A percentile compares a stretch with the other conserved stretches of the same genome.
phyloP scores from a whole-genome alignment of 2,329 filamentous ascomycete species.

The Aureobasidium sp. region DNA sequence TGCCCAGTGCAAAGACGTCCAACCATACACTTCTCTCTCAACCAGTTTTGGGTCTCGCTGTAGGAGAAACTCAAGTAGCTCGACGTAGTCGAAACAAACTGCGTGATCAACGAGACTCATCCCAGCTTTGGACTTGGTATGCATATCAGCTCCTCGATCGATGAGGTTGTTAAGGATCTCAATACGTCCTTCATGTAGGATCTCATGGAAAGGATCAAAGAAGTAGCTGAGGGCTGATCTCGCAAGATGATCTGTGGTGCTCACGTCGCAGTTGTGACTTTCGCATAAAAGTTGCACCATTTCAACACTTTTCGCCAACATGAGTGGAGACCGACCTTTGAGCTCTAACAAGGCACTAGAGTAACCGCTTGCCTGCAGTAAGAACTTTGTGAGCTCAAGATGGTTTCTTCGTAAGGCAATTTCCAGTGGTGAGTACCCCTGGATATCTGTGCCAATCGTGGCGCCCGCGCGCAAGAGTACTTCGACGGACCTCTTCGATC shows the following conservation, averaged over 20 bases:
- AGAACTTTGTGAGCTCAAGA: neutral
- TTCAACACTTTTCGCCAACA: neutral
- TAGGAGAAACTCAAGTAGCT: neutral
- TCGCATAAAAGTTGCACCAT: neutral
- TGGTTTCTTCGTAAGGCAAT: neutral
- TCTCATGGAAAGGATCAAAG: no score
- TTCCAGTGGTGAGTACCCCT: neutral
- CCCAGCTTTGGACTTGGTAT: neutral
- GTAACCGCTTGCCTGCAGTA: neutral
- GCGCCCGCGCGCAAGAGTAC: neutral
- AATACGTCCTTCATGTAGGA: no score
- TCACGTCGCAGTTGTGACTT: neutral
- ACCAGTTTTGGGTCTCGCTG: neutral
- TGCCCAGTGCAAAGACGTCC: neutral
- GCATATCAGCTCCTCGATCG: neutral
- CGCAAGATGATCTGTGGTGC: neutral
- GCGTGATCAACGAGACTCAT: neutral
- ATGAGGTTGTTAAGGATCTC: neutral
- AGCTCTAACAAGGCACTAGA: neutral
- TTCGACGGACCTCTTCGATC: neutral
- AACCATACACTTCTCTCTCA: neutral
- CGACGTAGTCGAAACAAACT: neutral
- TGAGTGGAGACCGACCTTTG: neutral
- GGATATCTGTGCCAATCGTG: neutral
- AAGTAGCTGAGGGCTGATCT: neutral